Evolutionary conservation across 2,329 filamentous ascomycete genomes (phyloP).

Genomic region (Monilinia laxa): DNA sequence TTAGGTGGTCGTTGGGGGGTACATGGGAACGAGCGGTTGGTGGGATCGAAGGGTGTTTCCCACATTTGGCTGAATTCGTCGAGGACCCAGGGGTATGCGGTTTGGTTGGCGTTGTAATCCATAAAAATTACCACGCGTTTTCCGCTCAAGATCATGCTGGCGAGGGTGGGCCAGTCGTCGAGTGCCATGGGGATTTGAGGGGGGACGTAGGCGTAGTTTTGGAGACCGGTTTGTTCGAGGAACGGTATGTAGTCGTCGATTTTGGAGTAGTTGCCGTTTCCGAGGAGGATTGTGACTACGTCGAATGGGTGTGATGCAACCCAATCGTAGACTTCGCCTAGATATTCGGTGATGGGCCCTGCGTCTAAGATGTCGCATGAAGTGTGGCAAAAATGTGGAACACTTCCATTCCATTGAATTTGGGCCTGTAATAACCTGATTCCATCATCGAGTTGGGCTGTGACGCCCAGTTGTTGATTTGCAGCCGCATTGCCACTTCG

Average conservation of each 20-base stretch:
- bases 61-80: constrained; percentile 87
- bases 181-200: constrained; percentile 67
- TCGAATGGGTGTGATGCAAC: constrained; percentile 77
- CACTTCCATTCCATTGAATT: constrained; percentile 60
- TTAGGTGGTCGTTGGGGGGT: constrained; percentile 72
- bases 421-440: constrained; percentile 63
- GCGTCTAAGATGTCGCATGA: constrained; percentile 79
- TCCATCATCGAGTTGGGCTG: constrained; percentile 74
- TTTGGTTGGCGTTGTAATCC: constrained; percentile 79
- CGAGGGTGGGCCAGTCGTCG: constrained; percentile 80
- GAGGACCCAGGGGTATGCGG: constrained; percentile 75
- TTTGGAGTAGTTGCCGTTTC: constrained; percentile 74
- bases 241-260: constrained; percentile 63
- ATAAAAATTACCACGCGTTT: constrained; percentile 78
- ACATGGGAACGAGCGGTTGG: constrained; percentile 69
- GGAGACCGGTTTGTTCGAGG: constrained; percentile 70
- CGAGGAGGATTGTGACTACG: constrained; percentile 82
- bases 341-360: constrained; percentile 73
- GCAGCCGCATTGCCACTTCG: constrained; percentile 67
- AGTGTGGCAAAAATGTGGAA: constrained; percentile 79
- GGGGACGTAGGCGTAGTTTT: constrained; percentile 71
- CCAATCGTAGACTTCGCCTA: constrained; percentile 69
- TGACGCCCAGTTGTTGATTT: constrained; percentile 70
- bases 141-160: constrained; percentile 68
- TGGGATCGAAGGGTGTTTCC: constrained; percentile 76